Evolutionary conservation across 176 grass and related monocot species (phyloP), one percentile per base, ranked within the genome.

Genomic region (Phragmites australis): DNA sequence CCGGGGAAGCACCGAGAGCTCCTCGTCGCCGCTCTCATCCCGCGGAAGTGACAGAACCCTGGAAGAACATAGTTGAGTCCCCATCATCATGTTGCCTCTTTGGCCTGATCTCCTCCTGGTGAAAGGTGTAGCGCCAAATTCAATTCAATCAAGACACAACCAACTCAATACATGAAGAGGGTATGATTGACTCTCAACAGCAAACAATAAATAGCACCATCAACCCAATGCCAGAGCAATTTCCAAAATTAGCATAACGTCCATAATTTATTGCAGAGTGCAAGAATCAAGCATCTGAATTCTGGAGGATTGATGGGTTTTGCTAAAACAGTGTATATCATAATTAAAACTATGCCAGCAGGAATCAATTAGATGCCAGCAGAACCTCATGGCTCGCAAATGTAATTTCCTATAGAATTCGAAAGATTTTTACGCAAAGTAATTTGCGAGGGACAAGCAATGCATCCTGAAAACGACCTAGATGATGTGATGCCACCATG

Each of bases 1-100:
- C 58, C 83, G 83, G 11, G 90, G 93, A 48, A 95, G 87, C 59
- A 92, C 87, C 0, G 89, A 86, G 29, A 92, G 89, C 70, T 95
- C 93, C 61, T 95, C 93, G 11, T 90, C 84, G 0, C 81, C 84
- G 12, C 78, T 86, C 46, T 95, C 93, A 10, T 88, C 75, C 48
- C 82, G 72, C 9, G 88, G 74, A 37, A 81, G 84, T 57, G 74
- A 88, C 49, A 83, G 75, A 56, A 88, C 85, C 47, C 55, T 75
- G 9, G 85, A 83, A 8, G 81, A 80, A 67, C 84, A 95, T 18
- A 90, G 14, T 39, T 92, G 84, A 31, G 89, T 86, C 54, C 70
- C 92, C 92, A 94, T 94, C 79, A 90, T 86, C 83, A 78, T 85
- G 55, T 26, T 43, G 59, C 30, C 65, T 25, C 29, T 23, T 25